Conservation (phyloP, 1,284 basidiomycete genomes). For the Ceratobasidium papillatum region DNA sequence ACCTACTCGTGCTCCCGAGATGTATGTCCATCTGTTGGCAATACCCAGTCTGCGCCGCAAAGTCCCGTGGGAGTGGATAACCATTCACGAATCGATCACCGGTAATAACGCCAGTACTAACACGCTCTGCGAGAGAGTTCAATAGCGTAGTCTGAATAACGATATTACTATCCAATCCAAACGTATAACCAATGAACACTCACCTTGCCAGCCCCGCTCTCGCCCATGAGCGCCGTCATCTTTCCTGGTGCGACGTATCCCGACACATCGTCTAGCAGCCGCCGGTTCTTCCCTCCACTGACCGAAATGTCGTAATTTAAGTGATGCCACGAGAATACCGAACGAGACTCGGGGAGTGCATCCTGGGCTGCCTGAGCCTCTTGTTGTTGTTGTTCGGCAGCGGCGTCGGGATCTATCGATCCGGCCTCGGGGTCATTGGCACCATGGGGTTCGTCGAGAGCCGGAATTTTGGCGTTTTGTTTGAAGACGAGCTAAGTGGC, state of each 20-base stretch:
- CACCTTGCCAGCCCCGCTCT: constrained; percentile 68
- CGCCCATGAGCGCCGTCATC: constrained; percentile 72
- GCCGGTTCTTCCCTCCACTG: constrained; percentile 63
- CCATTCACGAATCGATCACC: constrained; percentile 85
- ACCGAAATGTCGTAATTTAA: constrained; percentile 70
- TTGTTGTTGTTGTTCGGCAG: not conserved
- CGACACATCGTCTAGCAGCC: constrained; percentile 78
- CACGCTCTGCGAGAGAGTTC: constrained; percentile 83
- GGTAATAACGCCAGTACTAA: constrained; percentile 74
- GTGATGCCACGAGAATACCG: constrained; percentile 69
- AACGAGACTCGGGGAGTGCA: not conserved
- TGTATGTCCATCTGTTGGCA: constrained; percentile 85
- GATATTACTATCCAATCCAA: not conserved
- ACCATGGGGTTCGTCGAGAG: not conserved
- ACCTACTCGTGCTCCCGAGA: constrained; percentile 61
- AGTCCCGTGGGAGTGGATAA: constrained; percentile 71
- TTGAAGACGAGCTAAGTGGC: not conserved
- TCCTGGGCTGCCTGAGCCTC: not conserved
- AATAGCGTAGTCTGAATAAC: constrained; percentile 69
- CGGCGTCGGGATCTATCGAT: not conserved
- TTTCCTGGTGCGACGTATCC: constrained; percentile 86
- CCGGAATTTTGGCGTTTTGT: constrained; percentile 6
- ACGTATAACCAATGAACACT: not conserved
- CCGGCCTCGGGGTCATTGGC: not conserved
- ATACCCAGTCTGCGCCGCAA: constrained; percentile 79